Percentiles rank a stretch among this genome's conserved stretches.
These are phyloP conservation scores for Colletotrichum caudatum DNA, from an alignment of 2,329 filamentous ascomycete genomes.

Conservation along the genomic window DNA sequence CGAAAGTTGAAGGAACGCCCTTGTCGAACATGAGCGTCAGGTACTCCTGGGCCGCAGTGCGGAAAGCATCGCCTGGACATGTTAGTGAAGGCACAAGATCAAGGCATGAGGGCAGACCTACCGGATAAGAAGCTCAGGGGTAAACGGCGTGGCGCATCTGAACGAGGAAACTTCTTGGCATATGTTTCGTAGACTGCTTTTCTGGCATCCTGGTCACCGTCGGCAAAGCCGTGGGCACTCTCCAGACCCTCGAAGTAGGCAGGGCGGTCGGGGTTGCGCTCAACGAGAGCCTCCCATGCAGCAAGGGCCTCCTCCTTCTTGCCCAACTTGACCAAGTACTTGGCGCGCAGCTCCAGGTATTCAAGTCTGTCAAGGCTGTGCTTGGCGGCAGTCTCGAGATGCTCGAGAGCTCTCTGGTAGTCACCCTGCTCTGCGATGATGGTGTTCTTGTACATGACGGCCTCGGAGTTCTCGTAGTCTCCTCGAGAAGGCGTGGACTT, in stretches of 20 bases:
- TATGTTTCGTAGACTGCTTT: constrained; percentile 83
- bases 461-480: constrained; percentile 94
- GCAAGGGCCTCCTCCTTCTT: constrained; percentile 83
- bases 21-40: constrained; percentile 87
- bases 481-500: constrained; percentile 81
- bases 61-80: constrained; percentile 78
- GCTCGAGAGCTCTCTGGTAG: constrained; percentile 83
- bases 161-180: constrained; percentile 82
- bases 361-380: constrained; percentile 85
- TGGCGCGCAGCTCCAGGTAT: constrained; percentile 85
- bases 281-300: constrained; percentile 83
- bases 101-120: constrained; percentile 49
- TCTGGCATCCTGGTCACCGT: constrained; percentile 70
- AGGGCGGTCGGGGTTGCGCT: constrained; percentile 89
- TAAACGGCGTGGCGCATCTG: constrained; percentile 86
- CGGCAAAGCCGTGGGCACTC: constrained; percentile 51
- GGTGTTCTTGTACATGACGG: constrained; percentile 92
- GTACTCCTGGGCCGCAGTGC: constrained; percentile 81
- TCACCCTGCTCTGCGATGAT: constrained; percentile 94
- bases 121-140: constrained; percentile 90
- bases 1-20: constrained; percentile 95
- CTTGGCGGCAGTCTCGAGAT: constrained; percentile 83
- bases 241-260: constrained; percentile 86
- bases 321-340: constrained; percentile 83
- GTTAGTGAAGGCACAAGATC: constrained; percentile 42